Percentiles rank a stretch among this genome's conserved stretches.
Evolutionary conservation across 768 basidiomycete species (phyloP).

Genomic region (Kondoa malvinella): DNA sequence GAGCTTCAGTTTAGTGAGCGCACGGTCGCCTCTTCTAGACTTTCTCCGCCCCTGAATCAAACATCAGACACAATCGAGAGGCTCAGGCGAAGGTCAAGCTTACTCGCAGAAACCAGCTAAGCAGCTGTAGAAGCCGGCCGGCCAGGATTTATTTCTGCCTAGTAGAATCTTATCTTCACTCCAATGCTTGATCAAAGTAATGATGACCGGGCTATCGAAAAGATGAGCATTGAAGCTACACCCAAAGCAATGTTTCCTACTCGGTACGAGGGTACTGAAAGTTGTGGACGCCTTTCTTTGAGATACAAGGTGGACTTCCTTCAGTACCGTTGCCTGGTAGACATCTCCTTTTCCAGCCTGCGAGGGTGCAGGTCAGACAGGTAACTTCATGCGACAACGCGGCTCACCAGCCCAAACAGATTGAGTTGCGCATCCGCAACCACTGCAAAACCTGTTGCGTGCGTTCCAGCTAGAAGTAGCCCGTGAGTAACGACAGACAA

Average conservation of each 20-base stretch:
- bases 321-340: conserved; percentile 32
- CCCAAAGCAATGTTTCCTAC: not conserved
- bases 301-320: conserved; percentile 17
- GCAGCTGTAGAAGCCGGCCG: conserved; percentile 55
- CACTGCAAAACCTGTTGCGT: conserved; percentile 77
- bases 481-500: too few relatives aligned
- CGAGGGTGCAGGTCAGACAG: not conserved
- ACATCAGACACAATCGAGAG: too few relatives aligned
- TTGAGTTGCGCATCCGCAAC: conserved; percentile 62
- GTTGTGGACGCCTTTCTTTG: conserved; percentile 70
- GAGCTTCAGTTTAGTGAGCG: too few relatives aligned
- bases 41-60: conserved; percentile 81
- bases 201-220: too few relatives aligned
- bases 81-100: too few relatives aligned
- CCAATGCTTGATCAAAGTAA: conserved; percentile 54
- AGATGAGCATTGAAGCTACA: too few relatives aligned
- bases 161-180: conserved; percentile 67
- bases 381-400: not conserved
- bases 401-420: conserved; percentile 65
- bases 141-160: conserved; percentile 48
- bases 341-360: conserved; percentile 69
- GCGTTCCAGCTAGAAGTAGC: too few relatives aligned
- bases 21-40: conserved; percentile 79
- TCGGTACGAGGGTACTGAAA: conserved; percentile 32
- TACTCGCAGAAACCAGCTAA: conserved; percentile 89